These are phyloP conservation scores for Moelleriella libera DNA, from an alignment of 2,329 filamentous ascomycete genomes.

Conservation along the genomic window DNA sequence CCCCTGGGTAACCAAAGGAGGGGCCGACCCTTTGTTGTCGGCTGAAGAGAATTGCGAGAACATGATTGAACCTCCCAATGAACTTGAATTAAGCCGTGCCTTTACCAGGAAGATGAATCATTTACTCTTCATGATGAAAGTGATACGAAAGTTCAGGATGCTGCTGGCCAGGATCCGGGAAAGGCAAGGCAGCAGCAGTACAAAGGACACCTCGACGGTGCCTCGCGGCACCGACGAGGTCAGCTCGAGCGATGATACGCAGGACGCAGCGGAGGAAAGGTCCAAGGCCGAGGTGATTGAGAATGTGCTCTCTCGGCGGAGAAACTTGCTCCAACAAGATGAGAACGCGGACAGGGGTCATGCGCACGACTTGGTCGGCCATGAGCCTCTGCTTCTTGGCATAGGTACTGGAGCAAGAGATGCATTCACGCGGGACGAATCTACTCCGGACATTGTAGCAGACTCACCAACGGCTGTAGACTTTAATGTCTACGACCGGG, in stretches of 20 bases:
- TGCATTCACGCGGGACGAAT: slow-evolving; percentile 24
- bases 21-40: slow-evolving; percentile 63
- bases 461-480: slow-evolving; percentile 78
- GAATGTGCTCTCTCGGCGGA: slow-evolving; percentile 31
- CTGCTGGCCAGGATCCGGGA: slow-evolving; percentile 33
- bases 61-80: slow-evolving; percentile 69
- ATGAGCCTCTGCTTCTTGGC: slow-evolving; percentile 52
- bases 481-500: slow-evolving; percentile 77
- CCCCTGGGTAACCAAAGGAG: slow-evolving; percentile 79
- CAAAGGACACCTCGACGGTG: neutral
- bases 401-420: slow-evolving; percentile 55
- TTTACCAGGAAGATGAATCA: slow-evolving; percentile 85
- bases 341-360: slow-evolving; percentile 25
- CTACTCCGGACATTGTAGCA: slow-evolving; percentile 44
- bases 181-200: slow-evolving; percentile 7
- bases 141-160: slow-evolving; percentile 75
- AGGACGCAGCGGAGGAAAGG: slow-evolving; percentile 15
- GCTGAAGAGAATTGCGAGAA: slow-evolving; percentile 76
- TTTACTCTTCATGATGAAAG: slow-evolving; percentile 80
- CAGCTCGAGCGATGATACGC: neutral
- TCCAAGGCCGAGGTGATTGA: slow-evolving; percentile 33
- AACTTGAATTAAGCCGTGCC: slow-evolving; percentile 78
- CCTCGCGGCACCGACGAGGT: too few species aligned
- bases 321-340: slow-evolving; percentile 20
- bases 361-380: slow-evolving; percentile 48